A percentile compares a stretch with the other conserved stretches of the same genome.
phyloP scores from a whole-genome alignment of 1,139 yeast species.

The Scheffersomyces cryptocercus region DNA sequence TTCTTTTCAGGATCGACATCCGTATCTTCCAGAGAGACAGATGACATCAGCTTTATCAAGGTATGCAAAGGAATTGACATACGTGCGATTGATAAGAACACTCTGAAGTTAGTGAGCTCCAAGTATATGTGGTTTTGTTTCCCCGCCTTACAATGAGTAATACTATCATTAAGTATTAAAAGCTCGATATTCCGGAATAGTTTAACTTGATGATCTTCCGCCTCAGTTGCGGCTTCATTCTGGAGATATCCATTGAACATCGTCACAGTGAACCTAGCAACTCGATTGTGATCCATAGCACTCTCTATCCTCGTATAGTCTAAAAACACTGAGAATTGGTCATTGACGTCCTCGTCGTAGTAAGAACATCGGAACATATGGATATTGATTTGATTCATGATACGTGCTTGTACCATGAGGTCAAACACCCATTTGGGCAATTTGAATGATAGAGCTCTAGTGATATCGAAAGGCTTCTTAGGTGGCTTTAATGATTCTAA shows the following conservation, averaged over 20 bases:
- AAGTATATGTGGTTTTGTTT: constrained; percentile 12
- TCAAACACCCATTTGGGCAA: constrained; percentile 15
- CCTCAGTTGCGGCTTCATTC: constrained; percentile 13
- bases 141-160: constrained; percentile 21
- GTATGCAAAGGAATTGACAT: constrained; percentile 28
- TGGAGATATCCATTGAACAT: constrained; percentile 33
- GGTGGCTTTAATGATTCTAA: constrained; percentile 7
- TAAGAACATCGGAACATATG: constrained; percentile 29
- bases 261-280: constrained; percentile 23
- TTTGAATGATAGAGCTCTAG: constrained; percentile 5
- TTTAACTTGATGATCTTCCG: constrained; percentile 12
- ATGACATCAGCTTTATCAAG: constrained; percentile 5
- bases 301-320: constrained; percentile 37
- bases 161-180: constrained; percentile 24
- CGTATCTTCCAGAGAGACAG: too few relatives aligned
- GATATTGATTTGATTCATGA: constrained; percentile 34
- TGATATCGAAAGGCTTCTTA: neutral
- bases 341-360: constrained; percentile 16
- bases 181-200: constrained; percentile 37
- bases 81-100: constrained; percentile 24
- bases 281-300: constrained; percentile 18
- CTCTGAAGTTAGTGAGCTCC: constrained; percentile 19
- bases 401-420: constrained; percentile 10
- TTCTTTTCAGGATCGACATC: neutral
- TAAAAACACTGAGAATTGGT: constrained; percentile 18